Percentiles rank a stretch among this genome's conserved stretches.
phyloP scores from a whole-genome alignment of 2,329 filamentous ascomycete genomes.

The Cercospora canescens region DNA sequence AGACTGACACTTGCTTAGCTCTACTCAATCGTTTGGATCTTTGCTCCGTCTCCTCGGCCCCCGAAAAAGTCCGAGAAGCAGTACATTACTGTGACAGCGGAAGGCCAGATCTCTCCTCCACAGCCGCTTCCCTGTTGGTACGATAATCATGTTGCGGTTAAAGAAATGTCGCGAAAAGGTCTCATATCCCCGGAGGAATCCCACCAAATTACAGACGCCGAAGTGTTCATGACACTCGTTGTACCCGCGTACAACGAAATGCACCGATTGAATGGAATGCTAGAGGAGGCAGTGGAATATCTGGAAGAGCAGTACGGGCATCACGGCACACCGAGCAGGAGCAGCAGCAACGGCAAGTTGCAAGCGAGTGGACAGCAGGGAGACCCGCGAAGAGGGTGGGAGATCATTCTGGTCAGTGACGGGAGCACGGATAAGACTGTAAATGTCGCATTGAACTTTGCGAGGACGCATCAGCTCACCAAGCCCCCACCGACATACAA shows the following conservation, averaged over 20 bases:
- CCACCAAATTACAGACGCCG: slow-evolving; percentile 68
- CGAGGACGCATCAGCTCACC: slow-evolving; percentile 64
- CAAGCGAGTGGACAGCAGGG: slow-evolving; percentile 33
- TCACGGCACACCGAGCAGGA: slow-evolving; percentile 33
- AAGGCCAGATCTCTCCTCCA: slow-evolving; percentile 57
- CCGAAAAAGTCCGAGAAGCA: slow-evolving; percentile 77
- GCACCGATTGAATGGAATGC: slow-evolving; percentile 75
- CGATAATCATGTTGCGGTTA: slow-evolving; percentile 68
- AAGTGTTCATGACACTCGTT: slow-evolving; percentile 86
- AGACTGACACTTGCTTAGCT: background rate
- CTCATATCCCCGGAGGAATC: slow-evolving; percentile 43
- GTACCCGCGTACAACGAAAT: slow-evolving; percentile 96
- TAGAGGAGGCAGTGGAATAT: slow-evolving; percentile 87
- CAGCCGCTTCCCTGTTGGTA: slow-evolving; percentile 81
- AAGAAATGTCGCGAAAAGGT: slow-evolving; percentile 43
- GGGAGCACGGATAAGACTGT: slow-evolving; percentile 83
- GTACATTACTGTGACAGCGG: slow-evolving; percentile 72
- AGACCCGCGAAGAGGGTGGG: slow-evolving; percentile 64
- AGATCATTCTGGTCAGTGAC: slow-evolving; percentile 90
- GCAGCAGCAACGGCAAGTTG: slow-evolving; percentile 31
- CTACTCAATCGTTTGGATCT: slow-evolving; percentile 41
- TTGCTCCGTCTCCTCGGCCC: slow-evolving; percentile 78
- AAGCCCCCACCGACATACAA: slow-evolving; percentile 33
- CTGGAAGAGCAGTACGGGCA: slow-evolving; percentile 69
- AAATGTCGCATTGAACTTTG: slow-evolving; percentile 76